Base-by-base conservation (phyloP, 805 yeast genomes). In the Metschnikowia peoriensis region DNA sequence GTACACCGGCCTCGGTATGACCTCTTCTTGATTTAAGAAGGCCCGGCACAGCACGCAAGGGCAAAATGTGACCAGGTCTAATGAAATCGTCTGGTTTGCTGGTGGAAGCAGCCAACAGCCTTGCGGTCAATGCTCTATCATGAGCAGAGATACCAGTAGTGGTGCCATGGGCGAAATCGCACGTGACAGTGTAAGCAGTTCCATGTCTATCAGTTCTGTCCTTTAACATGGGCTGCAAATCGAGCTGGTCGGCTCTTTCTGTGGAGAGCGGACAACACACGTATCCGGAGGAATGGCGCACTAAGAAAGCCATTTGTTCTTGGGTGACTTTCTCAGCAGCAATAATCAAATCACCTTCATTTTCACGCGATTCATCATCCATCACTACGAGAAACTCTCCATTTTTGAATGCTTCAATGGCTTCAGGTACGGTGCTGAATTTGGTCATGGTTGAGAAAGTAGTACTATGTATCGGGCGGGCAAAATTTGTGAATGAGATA, bases 1-100 rank as follows among this genome's bases (percentile, higher is more conserved):
- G 96, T 8, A 94, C 96, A 28, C 90, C 91, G 15, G 99, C 98
- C 73, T 94, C 99, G 10, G 99, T 94, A 68, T 94, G 99, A 14
- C 99, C 99, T 52, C 88, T 77, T 76, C 99, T 87, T 46, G 75
- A 72, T 51, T 84, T 75, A 52, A 94, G 83, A 48, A 96, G 85
- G 0, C 97, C 96, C 27, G 88, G 88, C 17, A 79, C 88, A 2
- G 98, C 98, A 61, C 98, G 80, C 61, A 94, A 78, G 2, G 99
- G 99, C 58, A 93, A 82, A 32, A 94, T 75, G 66, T 94, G 99
- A 15, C 99, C 99, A 0, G 99, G 99, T 62, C 88, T 83, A 66
- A 89, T 73, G 66, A 94, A 89, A 53, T 89, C 92, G 0, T 59
- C 72, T 0, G 96, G 78, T 41, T 72, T 75, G 8, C 85, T 66